These are phyloP conservation scores for Reticulascus tulasneorum DNA, from an alignment of 2,329 filamentous ascomycete genomes.

Conservation along the genomic window DNA sequence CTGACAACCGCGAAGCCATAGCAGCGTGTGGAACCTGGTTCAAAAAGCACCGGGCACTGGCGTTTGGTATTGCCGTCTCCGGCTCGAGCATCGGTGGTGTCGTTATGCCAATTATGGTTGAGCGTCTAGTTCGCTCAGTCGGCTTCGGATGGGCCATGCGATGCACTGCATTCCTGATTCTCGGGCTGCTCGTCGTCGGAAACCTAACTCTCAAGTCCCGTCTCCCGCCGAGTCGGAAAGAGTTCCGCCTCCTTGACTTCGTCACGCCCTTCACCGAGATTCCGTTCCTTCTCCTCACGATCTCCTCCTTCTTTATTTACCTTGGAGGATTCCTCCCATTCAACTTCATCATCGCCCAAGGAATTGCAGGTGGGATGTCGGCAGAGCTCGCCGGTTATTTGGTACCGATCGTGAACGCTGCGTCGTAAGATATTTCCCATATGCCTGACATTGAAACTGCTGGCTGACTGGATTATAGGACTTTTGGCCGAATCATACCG, in stretches of 20 bases:
- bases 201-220: constrained; percentile 26
- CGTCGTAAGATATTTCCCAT: constrained; percentile 5
- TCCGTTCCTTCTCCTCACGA: constrained; percentile 21
- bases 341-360: constrained; percentile 18
- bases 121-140: constrained; percentile 25
- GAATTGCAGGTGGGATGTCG: constrained; percentile 16
- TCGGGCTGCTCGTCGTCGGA: constrained; percentile 26
- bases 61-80: constrained; percentile 21
- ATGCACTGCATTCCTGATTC: constrained; percentile 30
- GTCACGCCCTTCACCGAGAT: constrained; percentile 24
- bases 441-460: background rate
- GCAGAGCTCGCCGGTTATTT: constrained; percentile 16
- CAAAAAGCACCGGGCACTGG: constrained; percentile 18
- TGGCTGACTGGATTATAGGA: constrained; percentile 7
- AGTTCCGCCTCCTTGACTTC: constrained; percentile 23
- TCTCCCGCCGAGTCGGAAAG: constrained; percentile 14
- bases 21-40: too few relatives aligned
- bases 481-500: constrained; percentile 20
- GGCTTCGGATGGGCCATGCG: constrained; percentile 36
- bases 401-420: constrained; percentile 20
- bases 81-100: constrained; percentile 30
- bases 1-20: too few relatives aligned
- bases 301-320: constrained; percentile 26
- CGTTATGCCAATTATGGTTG: constrained; percentile 36
- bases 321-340: constrained; percentile 13